Evolutionary conservation across 441 rosid species (phyloP), one percentile per base, ranked within the genome.

Genomic region (Gossypium schwendimanii): DNA sequence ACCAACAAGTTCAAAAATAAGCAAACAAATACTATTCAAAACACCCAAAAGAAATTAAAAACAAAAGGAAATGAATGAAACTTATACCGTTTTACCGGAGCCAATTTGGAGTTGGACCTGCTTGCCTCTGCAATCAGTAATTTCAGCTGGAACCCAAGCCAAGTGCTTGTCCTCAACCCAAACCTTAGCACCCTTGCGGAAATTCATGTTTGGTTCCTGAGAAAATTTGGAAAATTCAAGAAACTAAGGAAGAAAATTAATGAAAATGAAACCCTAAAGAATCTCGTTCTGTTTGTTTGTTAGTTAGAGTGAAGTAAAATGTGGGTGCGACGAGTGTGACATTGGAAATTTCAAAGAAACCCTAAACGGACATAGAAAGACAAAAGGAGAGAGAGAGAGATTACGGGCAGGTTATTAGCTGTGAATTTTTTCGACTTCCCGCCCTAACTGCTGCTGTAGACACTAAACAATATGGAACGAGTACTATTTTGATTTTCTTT

Each of bases 91-190:
- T 74, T 87, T 89, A 44, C 89, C 88, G 1, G 84, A 52, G 58
- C 78, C 36, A 31, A 92, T 85, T 58, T 76, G 41, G 33, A 91
- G 81, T 33, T 82, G 89, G 31, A 89, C 84, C 71, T 88, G 88
- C 71, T 84, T 88, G 11, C 87, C 91, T 0, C 45, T 41, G 49
- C 83, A 84, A 79, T 84, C 88, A 61, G 76, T 61, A 0, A 95
- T 88, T 28, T 93, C 91, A 39, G 89, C 93, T 0, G 92, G 86
- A 20, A 85, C 76, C 99, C 99, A 95, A 65, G 99, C 99, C 64
- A 81, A 83, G 80, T 74, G 76, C 84, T 78, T 86, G 84, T 95
- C 99, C 75, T 88, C 94, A 11, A 78, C 86, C 97, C 96, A 95
- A 33, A 93, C 99, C 79, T 90, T 91, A 14, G 91, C 81, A 71